phyloP scores from a whole-genome alignment of 768 basidiomycete genomes.

The Pleurotus tuber-regium region DNA sequence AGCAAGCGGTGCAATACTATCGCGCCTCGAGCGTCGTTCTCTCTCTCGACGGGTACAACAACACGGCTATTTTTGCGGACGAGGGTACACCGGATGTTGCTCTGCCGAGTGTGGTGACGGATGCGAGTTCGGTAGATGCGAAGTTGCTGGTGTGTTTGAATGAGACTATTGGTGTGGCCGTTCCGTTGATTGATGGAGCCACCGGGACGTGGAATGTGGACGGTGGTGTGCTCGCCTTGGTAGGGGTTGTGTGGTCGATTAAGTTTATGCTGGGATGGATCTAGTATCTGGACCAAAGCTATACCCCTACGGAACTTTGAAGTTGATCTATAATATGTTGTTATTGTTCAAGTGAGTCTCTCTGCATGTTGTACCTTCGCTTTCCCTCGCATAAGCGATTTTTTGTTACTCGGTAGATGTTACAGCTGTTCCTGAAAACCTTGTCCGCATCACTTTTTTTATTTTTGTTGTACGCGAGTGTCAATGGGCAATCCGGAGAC shows the following conservation, averaged over 20 bases:
- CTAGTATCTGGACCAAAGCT: too few species aligned
- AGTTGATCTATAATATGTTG: too few species aligned
- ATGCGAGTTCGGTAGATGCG: constrained; percentile 33
- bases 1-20: constrained; percentile 57
- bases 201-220: neutral
- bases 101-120: constrained; percentile 29
- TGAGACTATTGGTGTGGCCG: constrained; percentile 42
- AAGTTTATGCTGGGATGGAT: neutral
- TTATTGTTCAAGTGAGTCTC: too few species aligned
- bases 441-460: too few species aligned
- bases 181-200: constrained; percentile 20
- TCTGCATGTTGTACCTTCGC: too few species aligned
- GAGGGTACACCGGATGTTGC: constrained; percentile 35
- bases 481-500: too few species aligned
- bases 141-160: constrained; percentile 50
- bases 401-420: too few species aligned
- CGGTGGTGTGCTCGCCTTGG: neutral
- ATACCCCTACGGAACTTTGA: too few species aligned
- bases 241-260: neutral
- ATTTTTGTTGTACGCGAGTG: too few species aligned
- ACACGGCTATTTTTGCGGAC: constrained; percentile 42
- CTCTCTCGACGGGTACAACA: constrained; percentile 58
- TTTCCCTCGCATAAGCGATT: too few species aligned
- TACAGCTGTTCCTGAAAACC: too few species aligned
- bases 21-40: constrained; percentile 55